Evolutionary conservation across 345 rosid genomes (phyloP).

Genomic region (Euphorbia pulcherrima): DNA sequence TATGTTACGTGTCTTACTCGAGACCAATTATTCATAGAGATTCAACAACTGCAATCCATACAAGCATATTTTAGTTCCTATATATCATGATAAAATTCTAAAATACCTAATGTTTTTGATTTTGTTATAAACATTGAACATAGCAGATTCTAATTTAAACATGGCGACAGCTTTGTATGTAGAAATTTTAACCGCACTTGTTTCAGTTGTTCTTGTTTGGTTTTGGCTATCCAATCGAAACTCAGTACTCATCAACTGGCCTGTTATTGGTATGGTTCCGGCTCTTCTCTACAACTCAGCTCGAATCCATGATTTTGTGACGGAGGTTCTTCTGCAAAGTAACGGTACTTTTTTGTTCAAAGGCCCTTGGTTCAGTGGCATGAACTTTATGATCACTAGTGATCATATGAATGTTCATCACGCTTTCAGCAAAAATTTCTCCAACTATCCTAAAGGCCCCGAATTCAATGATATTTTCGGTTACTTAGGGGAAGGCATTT

Average conservation of each 20-base stretch:
- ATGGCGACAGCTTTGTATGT: background rate
- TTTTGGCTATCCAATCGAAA: background rate
- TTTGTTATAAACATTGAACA: too few relatives aligned
- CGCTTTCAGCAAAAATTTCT: background rate
- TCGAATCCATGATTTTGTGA: background rate
- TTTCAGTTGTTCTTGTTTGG: background rate
- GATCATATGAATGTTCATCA: slow-evolving; percentile 18
- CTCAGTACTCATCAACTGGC: slow-evolving; percentile 7
- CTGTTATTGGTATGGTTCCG: slow-evolving; percentile 18
- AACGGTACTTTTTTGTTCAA: slow-evolving; percentile 12
- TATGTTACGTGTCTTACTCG: too few relatives aligned
- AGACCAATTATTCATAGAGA: too few relatives aligned
- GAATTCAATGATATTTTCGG: too few relatives aligned
- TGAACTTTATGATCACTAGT: slow-evolving; percentile 17
- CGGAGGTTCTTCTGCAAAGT: background rate
- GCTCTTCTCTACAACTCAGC: background rate
- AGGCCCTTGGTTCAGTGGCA: slow-evolving; percentile 20
- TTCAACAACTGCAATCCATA: too few relatives aligned
- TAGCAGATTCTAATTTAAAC: too few relatives aligned
- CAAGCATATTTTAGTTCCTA: too few relatives aligned
- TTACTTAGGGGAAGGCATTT: too few relatives aligned
- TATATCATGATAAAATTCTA: too few relatives aligned
- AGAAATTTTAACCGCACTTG: background rate
- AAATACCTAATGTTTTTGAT: too few relatives aligned
- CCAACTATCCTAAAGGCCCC: too few relatives aligned